Evolutionary conservation across 139 green algal genomes (phyloP).

Genomic region (Chlorella sp.): DNA sequence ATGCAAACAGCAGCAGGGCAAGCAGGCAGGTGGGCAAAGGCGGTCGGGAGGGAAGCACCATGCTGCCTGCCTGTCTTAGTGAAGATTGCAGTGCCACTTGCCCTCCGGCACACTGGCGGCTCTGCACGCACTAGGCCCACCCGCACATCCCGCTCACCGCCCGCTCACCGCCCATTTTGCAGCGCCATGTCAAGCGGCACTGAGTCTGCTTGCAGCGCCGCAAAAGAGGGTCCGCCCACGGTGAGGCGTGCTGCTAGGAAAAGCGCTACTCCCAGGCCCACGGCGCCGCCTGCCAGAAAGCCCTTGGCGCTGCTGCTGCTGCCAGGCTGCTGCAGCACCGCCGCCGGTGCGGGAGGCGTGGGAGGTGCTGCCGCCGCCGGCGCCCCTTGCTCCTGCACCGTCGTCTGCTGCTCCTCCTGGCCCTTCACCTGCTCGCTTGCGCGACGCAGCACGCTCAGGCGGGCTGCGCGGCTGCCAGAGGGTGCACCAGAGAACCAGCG

Average conservation of each 20-base stretch:
- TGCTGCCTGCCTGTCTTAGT: no score
- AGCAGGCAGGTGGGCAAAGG: no score
- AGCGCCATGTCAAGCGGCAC: conserved; percentile 82
- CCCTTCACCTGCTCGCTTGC: background rate
- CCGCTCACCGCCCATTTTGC: conserved; percentile 65
- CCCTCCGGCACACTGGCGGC: no score
- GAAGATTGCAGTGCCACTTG: no score
- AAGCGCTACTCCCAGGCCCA: conserved; percentile 62
- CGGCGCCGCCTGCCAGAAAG: conserved; percentile 65
- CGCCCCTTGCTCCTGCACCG: background rate
- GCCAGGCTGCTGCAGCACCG: background rate
- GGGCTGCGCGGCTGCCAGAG: background rate
- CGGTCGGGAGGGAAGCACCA: no score
- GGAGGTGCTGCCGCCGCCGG: background rate
- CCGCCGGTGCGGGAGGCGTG: background rate
- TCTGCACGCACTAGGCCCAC: background rate
- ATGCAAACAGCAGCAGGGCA: background rate
- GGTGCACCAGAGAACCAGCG: no score
- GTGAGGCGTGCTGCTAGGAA: conserved; percentile 65
- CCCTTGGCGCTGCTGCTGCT: conserved; percentile 25
- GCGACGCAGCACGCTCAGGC: background rate
- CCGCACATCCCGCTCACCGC: background rate
- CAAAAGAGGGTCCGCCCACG: conserved; percentile 61
- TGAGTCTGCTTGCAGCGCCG: conserved; percentile 65
- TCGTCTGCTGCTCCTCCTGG: background rate